Evolutionary conservation across 768 basidiomycete genomes (phyloP), one percentile per base, ranked within the genome.

Genomic region (Mycena indigotica): DNA sequence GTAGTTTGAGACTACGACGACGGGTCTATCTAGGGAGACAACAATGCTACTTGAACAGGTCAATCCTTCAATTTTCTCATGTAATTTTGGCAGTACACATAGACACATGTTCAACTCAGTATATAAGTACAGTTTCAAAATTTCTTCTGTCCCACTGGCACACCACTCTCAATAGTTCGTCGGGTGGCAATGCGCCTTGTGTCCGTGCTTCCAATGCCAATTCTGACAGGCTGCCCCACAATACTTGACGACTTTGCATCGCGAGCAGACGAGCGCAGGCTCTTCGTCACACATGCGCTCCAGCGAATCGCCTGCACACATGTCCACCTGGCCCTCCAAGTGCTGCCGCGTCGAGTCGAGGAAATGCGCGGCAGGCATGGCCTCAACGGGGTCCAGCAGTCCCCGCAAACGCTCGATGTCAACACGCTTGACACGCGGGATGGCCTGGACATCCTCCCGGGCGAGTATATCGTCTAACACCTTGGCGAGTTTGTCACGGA

Each of bases 131-230:
- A n/a, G n/a, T n/a, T n/a, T n/a, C n/a, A n/a, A n/a, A n/a, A n/a
- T n/a, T n/a, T n/a, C n/a, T n/a, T n/a, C n/a, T n/a, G n/a, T n/a
- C n/a, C n/a, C n/a, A n/a, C n/a, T n/a, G n/a, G n/a, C n/a, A n/a
- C n/a, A n/a, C n/a, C n/a, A n/a, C n/a, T n/a, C n/a, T 58, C 51
- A 65, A 41, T 61, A 61, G 13, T 50, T 41, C 15, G 57, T 55
- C 53, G 39, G 53, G 56, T 60, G 64, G 28, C 61, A 65, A 13
- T 58, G 57, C 35, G 55, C 48, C 49, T 62, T 63, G 41, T 67
- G 64, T 28, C 64, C 64, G 29, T 61, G 46, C 48, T 64, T 66
- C 65, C 65, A 66, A 49, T 66, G 56, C 58, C 58, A 63, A n/a
- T 52, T 28, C 45, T 63, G 65, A 28, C 62, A 63, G 17, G 45